Conservation (phyloP, 441 rosid species). For the Euphorbia corollata region DNA sequence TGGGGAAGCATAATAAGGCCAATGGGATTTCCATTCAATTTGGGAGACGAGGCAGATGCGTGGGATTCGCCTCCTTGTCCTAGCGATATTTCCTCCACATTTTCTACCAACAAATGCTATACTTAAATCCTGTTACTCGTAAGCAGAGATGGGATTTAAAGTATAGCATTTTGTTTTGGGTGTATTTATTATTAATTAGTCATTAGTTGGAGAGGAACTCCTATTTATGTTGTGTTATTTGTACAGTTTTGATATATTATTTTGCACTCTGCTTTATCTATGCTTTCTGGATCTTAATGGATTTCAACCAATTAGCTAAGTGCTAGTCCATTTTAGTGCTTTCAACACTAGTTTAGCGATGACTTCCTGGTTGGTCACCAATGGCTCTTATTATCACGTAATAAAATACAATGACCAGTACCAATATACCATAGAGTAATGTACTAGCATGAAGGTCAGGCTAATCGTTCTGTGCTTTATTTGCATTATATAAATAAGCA, state of each 20-base stretch:
- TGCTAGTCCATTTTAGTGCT: too few species aligned
- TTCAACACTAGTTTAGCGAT: too few species aligned
- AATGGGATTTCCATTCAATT: conserved; percentile 49
- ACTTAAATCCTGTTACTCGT: conserved; percentile 26
- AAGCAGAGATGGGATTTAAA: conserved; percentile 15
- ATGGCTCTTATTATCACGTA: background rate
- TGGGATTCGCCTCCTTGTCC: conserved; percentile 43
- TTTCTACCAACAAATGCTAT: conserved; percentile 50
- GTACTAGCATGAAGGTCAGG: too few species aligned
- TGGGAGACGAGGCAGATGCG: conserved; percentile 29
- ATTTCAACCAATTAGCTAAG: too few species aligned
- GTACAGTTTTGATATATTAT: conserved; percentile 26
- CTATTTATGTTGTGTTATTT: conserved; percentile 10
- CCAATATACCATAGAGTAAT: too few species aligned
- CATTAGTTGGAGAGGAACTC: background rate
- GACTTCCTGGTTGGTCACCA: background rate
- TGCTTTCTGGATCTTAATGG: background rate
- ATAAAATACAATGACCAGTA: too few species aligned
- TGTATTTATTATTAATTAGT: background rate
- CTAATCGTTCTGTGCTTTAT: too few species aligned
- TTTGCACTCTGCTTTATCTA: background rate
- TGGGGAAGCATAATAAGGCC: conserved; percentile 27
- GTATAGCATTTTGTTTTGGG: conserved; percentile 17
- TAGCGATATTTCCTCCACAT: conserved; percentile 48
- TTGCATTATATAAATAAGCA: too few species aligned